phyloP scores from a whole-genome alignment of 2,329 filamentous ascomycete species.

The Monilinia fructigena region DNA sequence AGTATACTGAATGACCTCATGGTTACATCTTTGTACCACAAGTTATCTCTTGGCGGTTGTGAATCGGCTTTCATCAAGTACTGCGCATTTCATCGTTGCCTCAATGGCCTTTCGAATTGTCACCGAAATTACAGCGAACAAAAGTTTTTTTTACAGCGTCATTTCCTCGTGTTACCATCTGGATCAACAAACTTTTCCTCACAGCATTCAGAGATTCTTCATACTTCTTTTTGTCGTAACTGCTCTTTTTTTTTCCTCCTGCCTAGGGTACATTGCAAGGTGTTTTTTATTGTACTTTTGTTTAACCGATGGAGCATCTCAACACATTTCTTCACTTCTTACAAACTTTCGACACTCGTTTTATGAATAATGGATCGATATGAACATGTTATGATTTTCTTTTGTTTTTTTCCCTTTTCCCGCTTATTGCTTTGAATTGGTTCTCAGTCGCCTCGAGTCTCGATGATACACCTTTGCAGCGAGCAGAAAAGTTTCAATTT shows the following conservation, averaged over 20 bases:
- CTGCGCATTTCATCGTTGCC: neutral
- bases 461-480: constrained; percentile 17
- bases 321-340: constrained; percentile 2
- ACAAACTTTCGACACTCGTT: constrained; percentile 8
- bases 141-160: constrained; percentile 13
- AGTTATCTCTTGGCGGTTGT: neutral
- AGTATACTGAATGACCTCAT: constrained; percentile 5
- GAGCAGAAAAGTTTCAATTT: constrained; percentile 5
- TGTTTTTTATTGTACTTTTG: constrained; percentile 13
- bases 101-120: no score
- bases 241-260: neutral
- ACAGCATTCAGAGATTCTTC: constrained; percentile 6
- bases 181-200: constrained; percentile 3
- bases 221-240: constrained; percentile 8
- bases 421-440: constrained; percentile 7
- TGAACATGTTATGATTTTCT: constrained; percentile 20
- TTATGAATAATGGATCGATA: constrained; percentile 18
- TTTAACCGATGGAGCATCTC: constrained; percentile 11
- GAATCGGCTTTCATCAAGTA: neutral
- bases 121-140: neutral
- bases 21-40: constrained; percentile 10
- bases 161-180: constrained; percentile 4
- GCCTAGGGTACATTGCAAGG: constrained; percentile 14
- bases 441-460: constrained; percentile 8
- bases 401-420: neutral